A percentile compares a stretch with the other conserved stretches of the same genome.
Conservation (phyloP, 371 early-diverging fungal species). For the Mucor plumbeus region DNA sequence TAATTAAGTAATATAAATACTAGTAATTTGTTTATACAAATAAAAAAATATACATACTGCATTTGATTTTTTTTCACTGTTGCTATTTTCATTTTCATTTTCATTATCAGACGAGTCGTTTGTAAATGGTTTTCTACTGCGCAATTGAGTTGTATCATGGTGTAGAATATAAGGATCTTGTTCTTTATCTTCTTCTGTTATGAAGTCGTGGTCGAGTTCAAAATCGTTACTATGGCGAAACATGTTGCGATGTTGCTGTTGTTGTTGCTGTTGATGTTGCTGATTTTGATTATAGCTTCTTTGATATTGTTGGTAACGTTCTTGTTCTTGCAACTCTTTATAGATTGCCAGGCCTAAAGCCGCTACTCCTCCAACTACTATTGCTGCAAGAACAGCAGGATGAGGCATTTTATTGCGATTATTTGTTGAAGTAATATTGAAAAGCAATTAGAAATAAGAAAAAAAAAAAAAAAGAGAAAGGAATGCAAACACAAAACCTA, state of each 20-base stretch:
- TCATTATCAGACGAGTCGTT: background rate
- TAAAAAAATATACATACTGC: background rate
- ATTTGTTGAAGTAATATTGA: background rate
- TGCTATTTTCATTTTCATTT: background rate
- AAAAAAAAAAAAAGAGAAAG: conserved; percentile 12
- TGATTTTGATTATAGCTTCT: background rate
- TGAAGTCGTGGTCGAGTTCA: conserved; percentile 11
- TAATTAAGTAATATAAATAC: background rate
- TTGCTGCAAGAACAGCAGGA: conserved; percentile 13
- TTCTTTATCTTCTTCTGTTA: conserved; percentile 3
- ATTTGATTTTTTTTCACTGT: background rate
- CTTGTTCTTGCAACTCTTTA: conserved; percentile 6
- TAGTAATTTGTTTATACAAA: background rate
- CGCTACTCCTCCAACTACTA: background rate
- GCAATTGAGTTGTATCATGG: background rate
- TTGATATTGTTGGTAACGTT: conserved; percentile 11
- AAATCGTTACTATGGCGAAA: conserved; percentile 10
- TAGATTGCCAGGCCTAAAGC: conserved; percentile 9
- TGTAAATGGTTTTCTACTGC: background rate
- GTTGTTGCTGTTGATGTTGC: too few relatives aligned
- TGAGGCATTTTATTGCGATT: conserved; percentile 5
- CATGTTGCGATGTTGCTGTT: background rate
- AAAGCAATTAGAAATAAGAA: background rate
- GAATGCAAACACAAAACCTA: background rate
- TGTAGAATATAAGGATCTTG: background rate